Percentiles rank a stretch among this genome's conserved stretches.
Evolutionary conservation across 495 filamentous ascomycete genomes (phyloP).

Genomic region (Aspergillus leporis): DNA sequence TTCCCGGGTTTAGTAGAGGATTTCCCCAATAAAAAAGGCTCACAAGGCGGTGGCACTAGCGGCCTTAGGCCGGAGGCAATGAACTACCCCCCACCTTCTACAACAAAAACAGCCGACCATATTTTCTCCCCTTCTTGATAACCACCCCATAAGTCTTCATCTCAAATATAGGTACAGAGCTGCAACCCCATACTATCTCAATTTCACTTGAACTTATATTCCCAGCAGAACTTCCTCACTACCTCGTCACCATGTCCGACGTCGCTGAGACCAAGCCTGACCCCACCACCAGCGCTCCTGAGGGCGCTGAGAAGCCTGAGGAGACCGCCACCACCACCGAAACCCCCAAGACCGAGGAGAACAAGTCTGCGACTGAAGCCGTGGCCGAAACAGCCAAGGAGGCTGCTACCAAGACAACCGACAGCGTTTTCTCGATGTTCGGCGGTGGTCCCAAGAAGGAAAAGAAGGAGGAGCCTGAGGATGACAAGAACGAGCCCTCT

Average conservation of each 20-base stretch:
- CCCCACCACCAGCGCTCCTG: conserved; percentile 47
- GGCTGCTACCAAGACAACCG: conserved; percentile 59
- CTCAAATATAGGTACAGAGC: conserved; percentile 19
- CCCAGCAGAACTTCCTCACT: background rate
- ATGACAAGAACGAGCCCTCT: conserved; percentile 74
- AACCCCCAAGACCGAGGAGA: conserved; percentile 34
- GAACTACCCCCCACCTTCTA: conserved; percentile 25
- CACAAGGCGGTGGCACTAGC: conserved; percentile 23
- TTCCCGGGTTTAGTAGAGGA: no score
- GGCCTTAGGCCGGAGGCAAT: conserved; percentile 23
- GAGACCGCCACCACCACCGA: conserved; percentile 34
- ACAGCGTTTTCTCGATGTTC: conserved; percentile 95
- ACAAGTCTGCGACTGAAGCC: conserved; percentile 40
- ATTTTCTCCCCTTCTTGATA: conserved; percentile 24
- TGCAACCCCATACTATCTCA: background rate
- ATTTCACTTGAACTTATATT: background rate
- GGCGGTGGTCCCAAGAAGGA: conserved; percentile 84
- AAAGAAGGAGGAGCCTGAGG: conserved; percentile 79
- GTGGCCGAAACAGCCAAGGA: conserved; percentile 46
- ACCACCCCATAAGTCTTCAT: conserved; percentile 15
- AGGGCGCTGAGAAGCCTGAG: conserved; percentile 40
- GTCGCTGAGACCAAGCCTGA: conserved; percentile 50
- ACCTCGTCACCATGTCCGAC: conserved; percentile 46
- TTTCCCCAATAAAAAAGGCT: background rate
- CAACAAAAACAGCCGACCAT: conserved; percentile 26